phyloP scores from a whole-genome alignment of 2,329 filamentous ascomycete species.

The Beauveria scarabaeidicola region DNA sequence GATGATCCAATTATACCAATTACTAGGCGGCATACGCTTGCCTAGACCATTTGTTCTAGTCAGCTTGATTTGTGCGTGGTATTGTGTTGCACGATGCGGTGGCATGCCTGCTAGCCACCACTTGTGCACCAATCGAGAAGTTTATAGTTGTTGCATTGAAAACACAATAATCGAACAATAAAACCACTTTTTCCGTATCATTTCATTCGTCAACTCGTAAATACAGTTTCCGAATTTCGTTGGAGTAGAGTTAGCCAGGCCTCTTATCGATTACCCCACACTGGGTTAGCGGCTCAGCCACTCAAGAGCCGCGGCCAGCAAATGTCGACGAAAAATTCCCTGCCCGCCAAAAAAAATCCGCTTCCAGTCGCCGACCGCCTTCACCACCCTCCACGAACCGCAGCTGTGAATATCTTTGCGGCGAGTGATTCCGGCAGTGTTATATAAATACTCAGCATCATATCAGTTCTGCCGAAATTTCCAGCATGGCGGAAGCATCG shows the following conservation, averaged over 20 bases:
- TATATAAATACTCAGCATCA: background rate
- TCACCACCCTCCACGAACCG: conserved; percentile 5
- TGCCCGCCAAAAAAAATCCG: conserved; percentile 13
- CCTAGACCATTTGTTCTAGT: background rate
- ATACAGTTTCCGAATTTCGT: background rate
- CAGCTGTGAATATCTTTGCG: background rate
- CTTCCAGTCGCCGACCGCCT: conserved; percentile 14
- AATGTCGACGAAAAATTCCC: conserved; percentile 10
- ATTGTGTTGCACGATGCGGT: too few relatives aligned
- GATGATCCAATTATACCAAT: background rate
- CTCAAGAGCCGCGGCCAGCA: conserved; percentile 7
- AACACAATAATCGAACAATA: too few relatives aligned
- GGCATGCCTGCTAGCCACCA: too few relatives aligned
- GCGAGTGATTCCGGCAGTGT: background rate
- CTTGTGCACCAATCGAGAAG: too few relatives aligned
- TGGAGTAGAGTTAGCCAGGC: background rate
- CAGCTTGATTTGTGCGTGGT: conserved; percentile 16
- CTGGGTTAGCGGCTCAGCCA: conserved; percentile 4
- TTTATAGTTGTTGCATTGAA: too few relatives aligned
- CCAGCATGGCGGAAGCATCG: conserved; percentile 35
- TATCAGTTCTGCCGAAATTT: background rate
- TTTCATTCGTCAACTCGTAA: background rate
- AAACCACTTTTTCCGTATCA: too few relatives aligned
- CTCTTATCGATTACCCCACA: conserved; percentile 12
- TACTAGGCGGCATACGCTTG: background rate